Base-by-base conservation (phyloP, 768 basidiomycete genomes). In the Agrocybe praecox region DNA sequence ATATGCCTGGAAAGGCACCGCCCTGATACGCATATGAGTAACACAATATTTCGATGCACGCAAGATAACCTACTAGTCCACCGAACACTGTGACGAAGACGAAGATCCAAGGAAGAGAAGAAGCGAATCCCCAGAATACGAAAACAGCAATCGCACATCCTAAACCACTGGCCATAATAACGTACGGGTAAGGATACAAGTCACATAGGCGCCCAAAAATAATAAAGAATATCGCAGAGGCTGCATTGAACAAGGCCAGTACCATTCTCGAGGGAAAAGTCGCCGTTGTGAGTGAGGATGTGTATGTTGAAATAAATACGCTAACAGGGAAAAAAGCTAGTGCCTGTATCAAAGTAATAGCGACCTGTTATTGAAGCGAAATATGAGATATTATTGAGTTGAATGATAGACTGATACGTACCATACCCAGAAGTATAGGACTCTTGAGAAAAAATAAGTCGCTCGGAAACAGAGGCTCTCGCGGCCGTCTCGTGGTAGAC, bases 261-360 rank as follows among this genome's bases (percentile, higher is more conserved):
- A 55, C 53, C 17, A 55, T 26, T 23, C 46, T 23, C 6, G 53
- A 55, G 19, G 53, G 53, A 12, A 55, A 33, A 4, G 46, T 48
- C 9, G 53, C 46, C 6, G 53, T 23, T 2, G 53, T 46, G 15
- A 55, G 18, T 3, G 53, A 55, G 2, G 53, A 55, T 2, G 53
- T 55, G 36, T 55, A 55, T 17, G 53, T 48, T 34, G 53, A 32
- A 14, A 55, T 55, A 23, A 55, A 55, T n/a, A 55, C 46, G 22
- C 53, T 55, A 34, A 55, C 53, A 7, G 53, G 53, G 19, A 55
- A 55, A 46, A 55, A 55, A 11, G 45, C 29, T 40, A 55, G 46
- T 1, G 53, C 53, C 21, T 55, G 53, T 14, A 55, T 23, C 15
- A 55, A 12, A 6, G 53, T 55, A n/a, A 55, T 55, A 1, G 23